phyloP scores from a whole-genome alignment of 352 stramenopile species.

The Bremia lactucae region DNA sequence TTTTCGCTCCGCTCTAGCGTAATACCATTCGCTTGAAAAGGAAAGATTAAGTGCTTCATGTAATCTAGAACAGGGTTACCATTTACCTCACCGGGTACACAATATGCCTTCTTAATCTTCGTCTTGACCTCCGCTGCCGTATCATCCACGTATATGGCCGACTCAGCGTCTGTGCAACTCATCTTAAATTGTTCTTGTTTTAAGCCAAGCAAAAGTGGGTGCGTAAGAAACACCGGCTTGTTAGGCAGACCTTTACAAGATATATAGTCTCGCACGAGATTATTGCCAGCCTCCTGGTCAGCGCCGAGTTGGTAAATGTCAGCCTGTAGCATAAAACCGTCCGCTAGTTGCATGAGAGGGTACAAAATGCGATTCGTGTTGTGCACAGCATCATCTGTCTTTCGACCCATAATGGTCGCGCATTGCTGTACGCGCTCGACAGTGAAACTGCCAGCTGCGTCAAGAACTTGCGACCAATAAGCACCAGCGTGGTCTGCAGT shows the following conservation, averaged over 20 bases:
- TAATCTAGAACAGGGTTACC: conserved; percentile 95
- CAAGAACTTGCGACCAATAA: conserved; percentile 91
- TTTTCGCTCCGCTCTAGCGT: conserved; percentile 77
- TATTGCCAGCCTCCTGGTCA: conserved; percentile 93
- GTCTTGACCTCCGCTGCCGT: conserved; percentile 88
- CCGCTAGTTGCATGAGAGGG: conserved; percentile 96
- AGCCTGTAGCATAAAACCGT: conserved; percentile 97
- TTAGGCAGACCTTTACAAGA: conserved; percentile 65
- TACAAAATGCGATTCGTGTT: conserved; percentile 94
- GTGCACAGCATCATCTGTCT: conserved; percentile 64
- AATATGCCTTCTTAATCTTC: conserved; percentile 99
- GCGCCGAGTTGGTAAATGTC: conserved; percentile 98
- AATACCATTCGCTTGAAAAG: conserved; percentile 52
- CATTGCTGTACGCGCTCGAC: conserved; percentile 94
- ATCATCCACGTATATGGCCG: conserved; percentile 98
- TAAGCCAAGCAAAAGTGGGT: conserved; percentile 96
- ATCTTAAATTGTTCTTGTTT: conserved; percentile 99
- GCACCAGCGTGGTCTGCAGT: conserved; percentile 77
- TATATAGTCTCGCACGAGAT: conserved; percentile 96
- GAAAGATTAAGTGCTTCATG: conserved; percentile 94
- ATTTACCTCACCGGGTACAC: conserved; percentile 79
- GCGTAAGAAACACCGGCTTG: conserved; percentile 89
- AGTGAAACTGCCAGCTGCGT: conserved; percentile 83
- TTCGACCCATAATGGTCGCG: conserved; percentile 97
- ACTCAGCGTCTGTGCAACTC: conserved; percentile 97